phyloP scores from a whole-genome alignment of 305 asterid genomes.

The Fraxinus paxiana region DNA sequence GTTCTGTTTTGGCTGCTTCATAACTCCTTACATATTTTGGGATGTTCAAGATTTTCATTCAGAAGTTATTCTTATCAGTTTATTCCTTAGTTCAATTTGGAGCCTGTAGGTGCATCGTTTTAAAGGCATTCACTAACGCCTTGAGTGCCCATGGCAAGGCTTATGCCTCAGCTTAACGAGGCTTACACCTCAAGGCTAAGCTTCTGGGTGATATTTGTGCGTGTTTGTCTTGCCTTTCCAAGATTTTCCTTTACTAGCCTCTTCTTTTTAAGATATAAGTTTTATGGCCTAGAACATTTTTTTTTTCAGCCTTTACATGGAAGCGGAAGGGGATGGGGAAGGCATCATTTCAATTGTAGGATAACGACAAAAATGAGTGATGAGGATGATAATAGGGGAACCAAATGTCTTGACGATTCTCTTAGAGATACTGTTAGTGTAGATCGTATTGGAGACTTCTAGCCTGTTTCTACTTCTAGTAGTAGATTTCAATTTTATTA shows the following conservation, averaged over 20 bases:
- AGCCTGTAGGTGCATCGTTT: not conserved
- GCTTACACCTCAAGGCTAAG: not conserved
- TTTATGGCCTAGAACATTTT: not conserved
- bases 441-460: not conserved
- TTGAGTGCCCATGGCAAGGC: not conserved
- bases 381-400: not conserved
- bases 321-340: not conserved
- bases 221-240: not conserved
- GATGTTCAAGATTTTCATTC: slow-evolving; percentile 2
- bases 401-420: not conserved
- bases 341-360: not conserved
- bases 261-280: not conserved
- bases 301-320: not conserved
- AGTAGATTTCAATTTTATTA: not conserved
- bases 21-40: not conserved
- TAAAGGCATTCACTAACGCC: not conserved
- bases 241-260: not conserved
- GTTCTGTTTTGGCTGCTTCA: not conserved
- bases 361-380: not conserved
- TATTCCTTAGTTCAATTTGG: slow-evolving; percentile 6
- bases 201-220: not conserved
- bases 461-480: not conserved
- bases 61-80: not conserved
- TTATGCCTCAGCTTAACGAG: not conserved
- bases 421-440: not conserved